Evolutionary conservation across 2,329 filamentous ascomycete genomes (phyloP).

Genomic region (Torrubiella hemipterigena): DNA sequence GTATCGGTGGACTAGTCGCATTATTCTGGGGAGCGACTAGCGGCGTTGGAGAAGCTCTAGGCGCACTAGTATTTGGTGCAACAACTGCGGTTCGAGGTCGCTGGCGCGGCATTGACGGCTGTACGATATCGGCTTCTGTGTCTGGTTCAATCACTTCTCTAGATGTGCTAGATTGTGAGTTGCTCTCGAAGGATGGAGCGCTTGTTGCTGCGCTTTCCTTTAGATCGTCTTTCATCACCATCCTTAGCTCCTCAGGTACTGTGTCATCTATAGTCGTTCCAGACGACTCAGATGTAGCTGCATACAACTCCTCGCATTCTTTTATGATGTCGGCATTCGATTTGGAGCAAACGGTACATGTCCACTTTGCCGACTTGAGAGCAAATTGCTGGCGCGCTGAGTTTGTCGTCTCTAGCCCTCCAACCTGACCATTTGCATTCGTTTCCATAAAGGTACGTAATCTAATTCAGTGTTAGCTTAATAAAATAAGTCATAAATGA

Average conservation of each 20-base stretch:
- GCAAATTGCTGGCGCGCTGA: slow-evolving; percentile 59
- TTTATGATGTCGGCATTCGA: slow-evolving; percentile 62
- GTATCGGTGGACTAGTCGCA: slow-evolving; percentile 10
- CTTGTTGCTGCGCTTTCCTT: no score
- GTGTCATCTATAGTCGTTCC: no score
- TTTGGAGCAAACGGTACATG: slow-evolving; percentile 58
- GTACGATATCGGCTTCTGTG: no score
- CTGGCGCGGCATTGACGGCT: no score
- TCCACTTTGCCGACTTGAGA: slow-evolving; percentile 50
- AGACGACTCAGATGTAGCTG: no score
- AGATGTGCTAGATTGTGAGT: no score
- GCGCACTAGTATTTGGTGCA: no score
- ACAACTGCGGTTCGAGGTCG: no score
- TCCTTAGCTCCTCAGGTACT: slow-evolving; percentile 42
- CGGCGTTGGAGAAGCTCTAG: no score
- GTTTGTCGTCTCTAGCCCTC: slow-evolving; percentile 69
- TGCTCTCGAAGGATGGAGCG: no score
- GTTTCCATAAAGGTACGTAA: slow-evolving; percentile 90
- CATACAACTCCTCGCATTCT: slow-evolving; percentile 50
- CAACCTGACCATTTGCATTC: slow-evolving; percentile 76
- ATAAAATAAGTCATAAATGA: neutral
- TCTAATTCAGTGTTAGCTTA: slow-evolving; percentile 12
- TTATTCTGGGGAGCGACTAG: neutral
- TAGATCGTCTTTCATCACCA: slow-evolving; percentile 67
- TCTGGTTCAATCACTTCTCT: no score